Base-by-base conservation (phyloP, 192 early-diverging fungal genomes). In the Jimgerdemannia flammicorona region DNA sequence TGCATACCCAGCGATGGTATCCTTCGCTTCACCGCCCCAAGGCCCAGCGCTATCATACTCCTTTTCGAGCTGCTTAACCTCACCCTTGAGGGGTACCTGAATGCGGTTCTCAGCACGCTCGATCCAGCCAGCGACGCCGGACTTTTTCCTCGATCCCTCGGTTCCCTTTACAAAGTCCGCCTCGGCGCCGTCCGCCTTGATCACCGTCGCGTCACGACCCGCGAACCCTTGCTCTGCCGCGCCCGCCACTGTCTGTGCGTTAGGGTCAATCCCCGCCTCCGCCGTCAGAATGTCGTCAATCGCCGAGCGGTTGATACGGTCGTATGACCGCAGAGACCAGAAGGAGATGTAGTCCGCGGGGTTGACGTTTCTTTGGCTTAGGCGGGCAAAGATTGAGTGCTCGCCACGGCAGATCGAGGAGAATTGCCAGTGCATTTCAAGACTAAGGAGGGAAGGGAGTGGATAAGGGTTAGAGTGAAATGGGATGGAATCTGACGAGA, bases 371-470 rank as follows among this genome's bases (percentile, higher is more conserved):
- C 80, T 81, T 43, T 83, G 80, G 14, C 77, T 66, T 65, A 95
- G 82, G 59, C 84, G 77, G 42, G 86, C 86, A 18, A 88, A 67
- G n/a, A 95, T 89, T 69, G 90, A 91, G 72, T 94, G 84, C 70
- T 88, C 90, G 73, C 94, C 94, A 66, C 94, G 93, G 64, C 85
- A 88, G 66, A 95, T 95, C 17, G 91, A 90, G 73, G 89, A 81
- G 74, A 93, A 95, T 82, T 95, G 94, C 78, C 89, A 95, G 74
- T 93, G 86, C 91, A 94, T 90, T 3, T 95, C 90, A 49, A 93
- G 89, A 74, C 84, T 84, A 40, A 41, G 64, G 39, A 40, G 29
- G 40, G 4, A 65, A 42, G 14, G n/a, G 64, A 19, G 49, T 9
- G 74, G 17, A 3, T 59, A 59, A 10, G 14, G 49, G 49, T 59